A percentile compares a stretch with the other conserved stretches of the same genome.
Evolutionary conservation across 1,284 basidiomycete species (phyloP).

Genomic region (Hypsizygus ulmarius): DNA sequence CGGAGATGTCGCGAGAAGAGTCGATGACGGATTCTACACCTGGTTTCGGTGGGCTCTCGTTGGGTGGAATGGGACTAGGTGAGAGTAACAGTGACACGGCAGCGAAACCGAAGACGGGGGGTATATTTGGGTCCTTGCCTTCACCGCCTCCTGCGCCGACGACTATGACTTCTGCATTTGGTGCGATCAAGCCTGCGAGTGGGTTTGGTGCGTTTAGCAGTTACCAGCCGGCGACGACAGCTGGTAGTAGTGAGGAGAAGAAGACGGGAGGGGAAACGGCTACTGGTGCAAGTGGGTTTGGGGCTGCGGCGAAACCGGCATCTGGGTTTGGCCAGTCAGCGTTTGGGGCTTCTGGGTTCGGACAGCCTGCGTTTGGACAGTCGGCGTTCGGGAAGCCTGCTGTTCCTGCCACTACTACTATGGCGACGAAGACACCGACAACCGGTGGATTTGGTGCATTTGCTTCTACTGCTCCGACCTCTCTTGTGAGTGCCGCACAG

Average conservation of each 20-base stretch:
- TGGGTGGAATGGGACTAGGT: slow-evolving; percentile 39
- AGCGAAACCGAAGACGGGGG: slow-evolving; percentile 22
- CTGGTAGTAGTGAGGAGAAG: slow-evolving; percentile 6
- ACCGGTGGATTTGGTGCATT: slow-evolving; percentile 28
- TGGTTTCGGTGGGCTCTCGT: slow-evolving; percentile 17
- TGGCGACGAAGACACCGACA: slow-evolving; percentile 8
- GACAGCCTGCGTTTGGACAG: slow-evolving; percentile 31
- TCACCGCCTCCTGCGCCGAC: slow-evolving; percentile 14
- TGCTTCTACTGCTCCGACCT: slow-evolving; percentile 12
- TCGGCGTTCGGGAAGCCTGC: slow-evolving; percentile 21
- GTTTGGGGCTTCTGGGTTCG: slow-evolving; percentile 29
- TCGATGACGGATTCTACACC: slow-evolving; percentile 38
- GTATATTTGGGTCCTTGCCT: slow-evolving; percentile 35
- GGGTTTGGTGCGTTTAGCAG: slow-evolving; percentile 37
- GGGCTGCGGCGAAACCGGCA: slow-evolving; percentile 20
- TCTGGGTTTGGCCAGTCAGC: slow-evolving; percentile 32
- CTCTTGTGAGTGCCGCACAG: slow-evolving; percentile 16
- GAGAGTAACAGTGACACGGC: slow-evolving; percentile 18
- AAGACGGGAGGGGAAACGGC: slow-evolving; percentile 8
- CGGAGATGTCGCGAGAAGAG: slow-evolving; percentile 27
- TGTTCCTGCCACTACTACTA: slow-evolving; percentile 18
- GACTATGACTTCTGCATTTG: slow-evolving; percentile 24
- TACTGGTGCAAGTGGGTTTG: slow-evolving; percentile 27
- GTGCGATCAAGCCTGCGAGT: slow-evolving; percentile 34
- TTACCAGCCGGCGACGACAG: slow-evolving; percentile 13